Percentiles rank a stretch among this genome's conserved stretches.
Evolutionary conservation across 73 alveolate genomes (phyloP).

Genomic region (Paramecium octaurelia): DNA sequence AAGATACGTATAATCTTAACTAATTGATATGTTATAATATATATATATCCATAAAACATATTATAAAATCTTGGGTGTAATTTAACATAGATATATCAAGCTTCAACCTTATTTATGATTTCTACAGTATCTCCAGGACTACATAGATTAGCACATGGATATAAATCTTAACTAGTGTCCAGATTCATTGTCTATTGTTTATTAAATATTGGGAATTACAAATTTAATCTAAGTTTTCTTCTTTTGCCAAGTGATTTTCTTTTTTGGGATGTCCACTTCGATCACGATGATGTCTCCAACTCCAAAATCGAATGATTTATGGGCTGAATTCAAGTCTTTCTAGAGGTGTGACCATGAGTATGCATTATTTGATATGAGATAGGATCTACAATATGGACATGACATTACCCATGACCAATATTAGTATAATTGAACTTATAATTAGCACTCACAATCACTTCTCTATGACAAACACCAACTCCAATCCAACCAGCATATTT

Average conservation of each 20-base stretch:
- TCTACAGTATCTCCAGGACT: constrained; percentile 54
- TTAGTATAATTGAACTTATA: constrained; percentile 22
- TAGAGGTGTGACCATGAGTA: constrained; percentile 40
- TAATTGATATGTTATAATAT: too few relatives aligned
- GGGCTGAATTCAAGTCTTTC: constrained; percentile 39
- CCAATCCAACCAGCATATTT: constrained; percentile 54
- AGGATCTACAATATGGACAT: not conserved
- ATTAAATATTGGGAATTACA: not conserved
- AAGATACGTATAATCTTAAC: too few relatives aligned
- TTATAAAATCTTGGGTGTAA: not conserved
- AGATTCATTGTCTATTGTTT: not conserved
- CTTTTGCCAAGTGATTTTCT: constrained; percentile 41
- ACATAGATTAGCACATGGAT: constrained; percentile 49
- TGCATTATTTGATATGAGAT: constrained; percentile 37
- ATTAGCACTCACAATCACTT: not conserved
- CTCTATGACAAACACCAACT: constrained; percentile 45
- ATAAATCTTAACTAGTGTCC: not conserved
- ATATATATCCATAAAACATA: not conserved
- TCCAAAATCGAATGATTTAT: constrained; percentile 43
- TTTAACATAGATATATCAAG: not conserved
- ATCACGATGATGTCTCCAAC: not conserved
- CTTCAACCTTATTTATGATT: constrained; percentile 9
- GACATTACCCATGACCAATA: constrained; percentile 43
- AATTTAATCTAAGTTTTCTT: constrained; percentile 9
- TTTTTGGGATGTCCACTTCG: constrained; percentile 2